Evolutionary conservation across 1,139 yeast genomes (phyloP), one percentile per base, ranked within the genome.

Genomic region (Kodamaea arcana): DNA sequence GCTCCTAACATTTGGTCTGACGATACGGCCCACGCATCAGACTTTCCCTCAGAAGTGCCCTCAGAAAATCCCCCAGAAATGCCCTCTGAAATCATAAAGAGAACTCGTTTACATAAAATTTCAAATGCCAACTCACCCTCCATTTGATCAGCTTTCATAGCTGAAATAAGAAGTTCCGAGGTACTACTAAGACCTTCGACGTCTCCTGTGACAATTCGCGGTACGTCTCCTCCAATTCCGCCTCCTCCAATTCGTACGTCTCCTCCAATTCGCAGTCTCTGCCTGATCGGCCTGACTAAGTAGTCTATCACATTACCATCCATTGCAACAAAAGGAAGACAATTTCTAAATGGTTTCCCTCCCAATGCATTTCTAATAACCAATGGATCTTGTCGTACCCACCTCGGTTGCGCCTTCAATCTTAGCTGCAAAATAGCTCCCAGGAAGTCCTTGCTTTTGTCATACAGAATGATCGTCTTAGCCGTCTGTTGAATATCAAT

Each of bases 71-170:
- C 27, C n/a, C 11, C 27, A 7, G 6, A n/a, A 24, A n/a, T 7
- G 6, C 11, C 11, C 27, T 27, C 30, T 24, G 43, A 44, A 22
- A 45, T 44, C 34, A 39, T 42, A 28, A 46, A 35, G 24, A 46
- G 36, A n/a, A 46, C 31, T 15, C 46, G 29, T 33, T 46, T 46
- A 42, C 47, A 36, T 35, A 42, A 30, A 23, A 46, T 42, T 32
- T 41, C 43, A 29, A 45, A 44, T 16, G 47, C 49, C 17, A 42
- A 25, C 24, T 37, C 35, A 4, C 50, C 50, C 31, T 45, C 50
- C 35, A 38, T 33, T 27, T 44, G 48, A 26, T 45, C 48, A 21
- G 41, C 30, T 20, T 39, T 27, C 50, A 46, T 40, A 27, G 43
- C 38, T 8, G 46, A 39, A 18, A 43, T 17, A 3, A 44, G 29